Evolutionary conservation across 2,329 filamentous ascomycete species (phyloP).

Genomic region (Fusarium papillatum): DNA sequence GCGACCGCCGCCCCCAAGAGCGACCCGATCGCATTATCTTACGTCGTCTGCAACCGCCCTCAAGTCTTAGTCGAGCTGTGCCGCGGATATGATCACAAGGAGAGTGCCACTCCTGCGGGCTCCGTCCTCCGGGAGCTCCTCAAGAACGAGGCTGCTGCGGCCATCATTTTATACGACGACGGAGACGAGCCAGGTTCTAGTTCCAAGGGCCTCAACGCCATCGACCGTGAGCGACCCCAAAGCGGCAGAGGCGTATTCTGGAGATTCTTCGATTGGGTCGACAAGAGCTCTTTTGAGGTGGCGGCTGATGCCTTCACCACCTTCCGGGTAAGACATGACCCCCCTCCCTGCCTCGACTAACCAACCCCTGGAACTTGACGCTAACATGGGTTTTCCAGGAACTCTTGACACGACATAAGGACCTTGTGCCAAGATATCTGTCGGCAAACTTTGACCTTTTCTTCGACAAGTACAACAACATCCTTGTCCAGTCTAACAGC

Average conservation of each 20-base stretch:
- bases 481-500: slow-evolving; percentile 90
- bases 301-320: slow-evolving; percentile 98
- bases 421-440: slow-evolving; percentile 89
- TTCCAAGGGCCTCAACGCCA: slow-evolving; percentile 81
- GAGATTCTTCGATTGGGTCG: slow-evolving; percentile 98
- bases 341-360: not conserved
- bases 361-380: not conserved
- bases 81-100: slow-evolving; percentile 89
- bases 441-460: slow-evolving; percentile 93
- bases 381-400: slow-evolving; percentile 68
- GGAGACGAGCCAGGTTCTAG: slow-evolving; percentile 78
- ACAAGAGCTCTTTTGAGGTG: slow-evolving; percentile 96
- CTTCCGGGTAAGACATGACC: slow-evolving; percentile 77
- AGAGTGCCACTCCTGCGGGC: slow-evolving; percentile 92
- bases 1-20: slow-evolving; percentile 74
- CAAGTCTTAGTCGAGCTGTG: slow-evolving; percentile 92
- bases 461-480: slow-evolving; percentile 90
- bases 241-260: slow-evolving; percentile 92
- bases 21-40: slow-evolving; percentile 88
- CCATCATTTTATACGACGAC: slow-evolving; percentile 94
- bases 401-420: slow-evolving; percentile 94
- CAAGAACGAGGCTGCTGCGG: slow-evolving; percentile 92
- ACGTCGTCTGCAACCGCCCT: slow-evolving; percentile 88
- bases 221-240: slow-evolving; percentile 82
- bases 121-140: slow-evolving; percentile 89